Percentiles rank a stretch among this genome's conserved stretches.
phyloP scores from a whole-genome alignment of 495 filamentous ascomycete species.

The Thermochaetoides thermophila region DNA sequence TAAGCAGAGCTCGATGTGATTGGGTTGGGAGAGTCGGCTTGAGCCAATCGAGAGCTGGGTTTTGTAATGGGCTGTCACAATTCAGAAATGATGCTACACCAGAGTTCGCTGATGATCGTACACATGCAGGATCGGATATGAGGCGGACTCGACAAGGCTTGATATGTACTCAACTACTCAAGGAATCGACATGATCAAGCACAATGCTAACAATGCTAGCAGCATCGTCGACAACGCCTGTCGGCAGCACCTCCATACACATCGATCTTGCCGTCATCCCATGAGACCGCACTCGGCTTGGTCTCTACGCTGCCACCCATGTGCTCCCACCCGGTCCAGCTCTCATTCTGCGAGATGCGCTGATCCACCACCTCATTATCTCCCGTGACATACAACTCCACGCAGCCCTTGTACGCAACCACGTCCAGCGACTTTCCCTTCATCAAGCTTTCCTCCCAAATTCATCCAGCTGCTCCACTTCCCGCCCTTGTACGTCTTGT shows the following conservation, averaged over 20 bases:
- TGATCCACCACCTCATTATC: slow-evolving; percentile 16
- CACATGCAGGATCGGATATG: no score
- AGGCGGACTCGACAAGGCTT: no score
- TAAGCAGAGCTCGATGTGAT: no score
- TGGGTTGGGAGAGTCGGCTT: no score
- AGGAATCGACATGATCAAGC: no score
- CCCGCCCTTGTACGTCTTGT: slow-evolving; percentile 9
- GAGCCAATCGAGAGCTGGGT: no score
- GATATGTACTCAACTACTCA: no score
- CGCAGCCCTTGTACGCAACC: slow-evolving; percentile 6
- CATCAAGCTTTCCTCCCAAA: slow-evolving; percentile 11
- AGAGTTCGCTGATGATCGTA: no score
- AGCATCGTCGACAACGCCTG: neutral
- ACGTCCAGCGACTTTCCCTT: slow-evolving; percentile 9
- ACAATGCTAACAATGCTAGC: no score
- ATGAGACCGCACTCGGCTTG: slow-evolving; percentile 16
- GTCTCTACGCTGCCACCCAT: slow-evolving; percentile 13
- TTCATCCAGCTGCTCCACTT: slow-evolving; percentile 12
- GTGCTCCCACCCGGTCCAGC: slow-evolving; percentile 12
- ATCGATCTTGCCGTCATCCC: slow-evolving; percentile 20
- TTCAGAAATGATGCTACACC: no score
- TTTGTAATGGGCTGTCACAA: no score
- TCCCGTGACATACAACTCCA: slow-evolving; percentile 24
- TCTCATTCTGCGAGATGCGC: slow-evolving; percentile 9
- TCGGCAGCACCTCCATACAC: slow-evolving; percentile 9